A percentile compares a stretch with the other conserved stretches of the same genome.
Evolutionary conservation across 176 grass and related monocot genomes (phyloP).

Genomic region (Oryza meridionalis): DNA sequence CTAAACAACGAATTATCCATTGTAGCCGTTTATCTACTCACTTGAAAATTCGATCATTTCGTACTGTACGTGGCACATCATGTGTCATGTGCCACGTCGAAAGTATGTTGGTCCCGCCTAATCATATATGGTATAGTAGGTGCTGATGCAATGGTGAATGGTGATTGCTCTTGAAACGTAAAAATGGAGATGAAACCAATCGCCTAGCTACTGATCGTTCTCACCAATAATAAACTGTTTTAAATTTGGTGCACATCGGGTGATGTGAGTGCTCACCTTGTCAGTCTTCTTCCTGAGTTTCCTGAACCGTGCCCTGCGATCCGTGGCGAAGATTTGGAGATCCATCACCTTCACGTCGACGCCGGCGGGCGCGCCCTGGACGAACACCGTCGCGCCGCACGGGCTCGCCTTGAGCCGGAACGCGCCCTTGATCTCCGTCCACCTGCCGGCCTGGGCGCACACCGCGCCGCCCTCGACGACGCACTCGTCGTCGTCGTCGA

Average conservation of each 20-base stretch:
- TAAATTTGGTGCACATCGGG: not conserved
- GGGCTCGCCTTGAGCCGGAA: constrained; percentile 55
- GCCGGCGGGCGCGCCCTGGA: constrained; percentile 56
- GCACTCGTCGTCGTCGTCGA: constrained; percentile 38
- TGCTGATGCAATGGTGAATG: not conserved
- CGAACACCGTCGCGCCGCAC: constrained; percentile 38
- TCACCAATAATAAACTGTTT: not conserved
- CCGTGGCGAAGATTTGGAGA: constrained; percentile 64
- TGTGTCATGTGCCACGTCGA: not conserved
- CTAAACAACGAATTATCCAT: not conserved
- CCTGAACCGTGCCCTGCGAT: constrained; percentile 58
- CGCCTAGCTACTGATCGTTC: not conserved
- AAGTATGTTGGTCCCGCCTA: not conserved
- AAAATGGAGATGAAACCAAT: not conserved
- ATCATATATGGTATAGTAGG: not conserved
- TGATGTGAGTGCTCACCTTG: constrained; percentile 49
- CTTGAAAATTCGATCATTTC: not conserved
- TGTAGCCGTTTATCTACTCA: not conserved
- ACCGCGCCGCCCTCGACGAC: constrained; percentile 50
- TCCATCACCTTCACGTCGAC: constrained; percentile 71
- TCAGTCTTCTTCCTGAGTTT: constrained; percentile 66
- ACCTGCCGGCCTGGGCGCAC: constrained; percentile 30
- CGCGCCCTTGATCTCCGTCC: constrained; percentile 74
- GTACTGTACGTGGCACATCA: not conserved
- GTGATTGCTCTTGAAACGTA: not conserved